Conservation (phyloP, 2,329 filamentous ascomycete species). For the Cladosporium sphaerospermum region DNA sequence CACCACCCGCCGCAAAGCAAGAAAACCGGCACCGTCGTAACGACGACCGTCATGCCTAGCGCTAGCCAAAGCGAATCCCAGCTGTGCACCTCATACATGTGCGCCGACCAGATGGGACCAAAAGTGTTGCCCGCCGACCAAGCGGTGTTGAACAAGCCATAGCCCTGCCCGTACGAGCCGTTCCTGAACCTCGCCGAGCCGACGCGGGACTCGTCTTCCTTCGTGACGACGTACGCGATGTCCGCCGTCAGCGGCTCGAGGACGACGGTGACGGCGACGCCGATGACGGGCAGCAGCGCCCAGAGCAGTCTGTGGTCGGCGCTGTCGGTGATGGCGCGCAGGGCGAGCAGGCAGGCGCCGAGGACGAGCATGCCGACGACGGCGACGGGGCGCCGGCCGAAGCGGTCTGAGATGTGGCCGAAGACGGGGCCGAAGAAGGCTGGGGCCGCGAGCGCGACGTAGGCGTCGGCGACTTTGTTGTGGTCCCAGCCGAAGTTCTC, state of each 20-base stretch:
- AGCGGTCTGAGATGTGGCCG: slow-evolving; percentile 17
- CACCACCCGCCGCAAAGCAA: not conserved
- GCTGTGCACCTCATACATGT: slow-evolving; percentile 16
- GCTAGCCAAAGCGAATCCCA: slow-evolving; percentile 14
- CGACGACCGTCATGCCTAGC: not conserved
- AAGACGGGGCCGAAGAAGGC: slow-evolving; percentile 20
- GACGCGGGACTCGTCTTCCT: not conserved
- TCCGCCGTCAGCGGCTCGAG: slow-evolving; percentile 20
- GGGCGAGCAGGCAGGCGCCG: slow-evolving; percentile 12
- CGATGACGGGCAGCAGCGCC: slow-evolving; percentile 16
- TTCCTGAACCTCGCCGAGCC: not conserved
- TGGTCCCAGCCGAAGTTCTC: slow-evolving; percentile 18
- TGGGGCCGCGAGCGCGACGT: slow-evolving; percentile 19
- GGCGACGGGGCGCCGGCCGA: slow-evolving; percentile 18
- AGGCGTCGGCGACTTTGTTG: slow-evolving; percentile 19
- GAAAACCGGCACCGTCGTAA: not conserved
- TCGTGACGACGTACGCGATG: slow-evolving; percentile 16
- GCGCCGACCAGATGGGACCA: slow-evolving; percentile 19
- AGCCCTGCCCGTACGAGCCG: slow-evolving; percentile 18
- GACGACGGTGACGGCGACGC: slow-evolving; percentile 15
- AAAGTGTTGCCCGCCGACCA: slow-evolving; percentile 19
- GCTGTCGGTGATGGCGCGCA: slow-evolving; percentile 15
- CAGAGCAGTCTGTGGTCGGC: slow-evolving; percentile 17
- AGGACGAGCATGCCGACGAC: slow-evolving; percentile 14
- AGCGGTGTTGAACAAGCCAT: slow-evolving; percentile 21